phyloP scores from a whole-genome alignment of 495 filamentous ascomycete genomes.

The Pseudevernia furfuracea region DNA sequence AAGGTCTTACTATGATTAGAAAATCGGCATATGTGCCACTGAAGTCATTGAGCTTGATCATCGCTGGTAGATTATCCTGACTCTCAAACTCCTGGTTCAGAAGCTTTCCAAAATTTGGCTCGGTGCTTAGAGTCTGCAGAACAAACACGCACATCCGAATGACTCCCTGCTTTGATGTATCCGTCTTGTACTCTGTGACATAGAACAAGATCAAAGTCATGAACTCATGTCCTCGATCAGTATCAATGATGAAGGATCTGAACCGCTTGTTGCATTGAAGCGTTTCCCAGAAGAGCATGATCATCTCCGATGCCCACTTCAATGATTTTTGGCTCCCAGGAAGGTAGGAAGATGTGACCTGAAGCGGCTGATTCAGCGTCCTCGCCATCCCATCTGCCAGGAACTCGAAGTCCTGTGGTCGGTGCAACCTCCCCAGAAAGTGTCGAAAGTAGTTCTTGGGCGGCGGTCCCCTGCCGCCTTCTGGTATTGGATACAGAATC shows the following conservation, averaged over 20 bases:
- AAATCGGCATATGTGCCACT: constrained; percentile 90
- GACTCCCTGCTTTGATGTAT: constrained; percentile 82
- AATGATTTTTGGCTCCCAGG: constrained; percentile 74
- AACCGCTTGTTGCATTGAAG: constrained; percentile 98
- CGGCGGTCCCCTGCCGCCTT: constrained; percentile 50
- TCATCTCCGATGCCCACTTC: constrained; percentile 90
- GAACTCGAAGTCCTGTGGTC: constrained; percentile 96
- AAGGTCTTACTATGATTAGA: constrained; percentile 66
- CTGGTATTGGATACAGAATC: constrained; percentile 84
- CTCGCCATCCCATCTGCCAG: constrained; percentile 92
- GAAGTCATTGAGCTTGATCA: constrained; percentile 75
- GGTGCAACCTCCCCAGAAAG: constrained; percentile 83
- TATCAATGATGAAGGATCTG: constrained; percentile 93
- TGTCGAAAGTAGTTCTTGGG: constrained; percentile 90
- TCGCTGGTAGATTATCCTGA: constrained; percentile 77
- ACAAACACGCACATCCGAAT: constrained; percentile 97
- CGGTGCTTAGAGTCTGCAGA: constrained; percentile 88
- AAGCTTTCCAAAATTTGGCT: constrained; percentile 82
- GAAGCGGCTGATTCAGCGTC: constrained; percentile 88
- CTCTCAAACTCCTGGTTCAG: constrained; percentile 84
- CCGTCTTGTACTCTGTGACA: constrained; percentile 75
- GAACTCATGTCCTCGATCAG: constrained; percentile 88
- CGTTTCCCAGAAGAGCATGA: constrained; percentile 96
- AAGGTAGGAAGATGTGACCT: constrained; percentile 79
- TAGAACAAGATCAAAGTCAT: constrained; percentile 87